Evolutionary conservation across 148 eudicot genomes (phyloP).

Genomic region (Talinum fruticosum): DNA sequence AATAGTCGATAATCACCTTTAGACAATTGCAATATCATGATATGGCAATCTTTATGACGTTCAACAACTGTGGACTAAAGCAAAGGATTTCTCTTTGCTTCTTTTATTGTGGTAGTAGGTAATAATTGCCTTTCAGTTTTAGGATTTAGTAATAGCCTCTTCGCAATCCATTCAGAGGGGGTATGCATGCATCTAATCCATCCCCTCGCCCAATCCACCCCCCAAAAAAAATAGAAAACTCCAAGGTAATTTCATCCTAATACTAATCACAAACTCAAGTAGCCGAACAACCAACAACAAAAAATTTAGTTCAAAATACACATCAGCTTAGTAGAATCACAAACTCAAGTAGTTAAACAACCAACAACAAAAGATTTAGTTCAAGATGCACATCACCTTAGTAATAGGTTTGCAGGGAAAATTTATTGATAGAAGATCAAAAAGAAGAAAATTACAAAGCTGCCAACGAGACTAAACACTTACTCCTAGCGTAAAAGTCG

Average conservation of each 20-base stretch:
- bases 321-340: neutral
- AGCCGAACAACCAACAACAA: neutral
- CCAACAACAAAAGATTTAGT: neutral
- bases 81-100: neutral
- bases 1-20: neutral
- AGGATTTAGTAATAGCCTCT: too few relatives aligned
- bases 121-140: neutral
- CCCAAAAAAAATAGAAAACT: too few relatives aligned
- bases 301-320: neutral
- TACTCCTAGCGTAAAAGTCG: conserved; percentile 86
- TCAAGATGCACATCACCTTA: neutral
- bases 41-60: too few relatives aligned
- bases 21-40: neutral
- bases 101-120: neutral
- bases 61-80: neutral
- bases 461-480: conserved; percentile 24
- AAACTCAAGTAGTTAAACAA: neutral
- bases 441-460: neutral
- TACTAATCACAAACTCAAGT: neutral
- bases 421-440: neutral
- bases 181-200: too few relatives aligned
- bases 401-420: neutral
- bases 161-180: too few relatives aligned
- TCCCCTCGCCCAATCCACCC: neutral
- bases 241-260: neutral